Base-by-base conservation (phyloP, 2,329 filamentous ascomycete species). In the Drechmeria coniospora region DNA sequence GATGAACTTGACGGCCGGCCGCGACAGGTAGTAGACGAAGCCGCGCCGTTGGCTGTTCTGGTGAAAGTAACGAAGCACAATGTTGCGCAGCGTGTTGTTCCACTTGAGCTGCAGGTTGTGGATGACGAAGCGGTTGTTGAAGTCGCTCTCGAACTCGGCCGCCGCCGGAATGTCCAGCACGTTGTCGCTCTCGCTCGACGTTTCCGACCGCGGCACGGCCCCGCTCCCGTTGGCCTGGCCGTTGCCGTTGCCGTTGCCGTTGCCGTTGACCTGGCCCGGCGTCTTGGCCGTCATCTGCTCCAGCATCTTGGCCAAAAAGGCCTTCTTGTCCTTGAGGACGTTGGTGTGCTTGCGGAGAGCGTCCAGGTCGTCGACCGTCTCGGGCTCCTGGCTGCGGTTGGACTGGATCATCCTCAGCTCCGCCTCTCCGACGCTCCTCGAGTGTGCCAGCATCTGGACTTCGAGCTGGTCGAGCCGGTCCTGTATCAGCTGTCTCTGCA, bases 61-160 rank as follows among this genome's bases (percentile, higher is more conserved):
- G 47, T 98, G 90, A 36, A 90, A 92, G 50, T 98, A 98, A 15
- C 90, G 81, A 22, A 98, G 68, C 27, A 98, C 90, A 43, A 94
- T 94, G 46, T 98, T 95, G 33, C 90, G 74, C 21, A 98, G 57
- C 8, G 86, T 72, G 43, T 98, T 98, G 57, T 93, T 95, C 90
- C 90, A 98, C 53, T 98, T 98, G 32, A 98, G 61, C 45, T 98
- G 90, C 48, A 92, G 71, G 43, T 98, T 98, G 60, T 98, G 90
- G 28, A 98, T 79, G 41, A 95, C 87, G 58, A 98, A 98, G 2
- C 90, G 79, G 46, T 98, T 98, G 49, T 92, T 90, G 61, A 94
- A 98, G 47, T 95, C 86, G 50, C 80, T 93, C 26, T 81, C 76
- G 39, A 87, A 87, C 38, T 94, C 84, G 11, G 79, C 71, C 4